These are phyloP conservation scores for Laguncularia racemosa DNA, from an alignment of 345 rosid species.

Conservation along the genomic window DNA sequence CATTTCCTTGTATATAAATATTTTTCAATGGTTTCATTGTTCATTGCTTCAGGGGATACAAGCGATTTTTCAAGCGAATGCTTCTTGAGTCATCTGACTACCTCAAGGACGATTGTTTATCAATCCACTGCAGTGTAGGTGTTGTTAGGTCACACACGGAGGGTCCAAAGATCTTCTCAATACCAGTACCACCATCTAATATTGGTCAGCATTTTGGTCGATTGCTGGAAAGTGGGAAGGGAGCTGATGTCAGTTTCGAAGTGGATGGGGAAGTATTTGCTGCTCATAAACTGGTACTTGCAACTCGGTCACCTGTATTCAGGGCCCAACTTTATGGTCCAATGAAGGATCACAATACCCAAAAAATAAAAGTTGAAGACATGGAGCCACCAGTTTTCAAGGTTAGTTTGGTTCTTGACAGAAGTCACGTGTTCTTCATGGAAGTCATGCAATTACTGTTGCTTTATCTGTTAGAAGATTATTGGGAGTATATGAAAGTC, in stretches of 20 bases:
- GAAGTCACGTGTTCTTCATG: background rate
- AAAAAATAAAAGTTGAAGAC: conserved; percentile 40
- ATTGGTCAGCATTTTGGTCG: conserved; percentile 38
- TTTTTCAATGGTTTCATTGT: conserved; percentile 1
- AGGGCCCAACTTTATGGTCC: conserved; percentile 59
- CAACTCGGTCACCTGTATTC: conserved; percentile 52
- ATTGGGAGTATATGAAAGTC: no score
- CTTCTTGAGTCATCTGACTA: conserved; percentile 44
- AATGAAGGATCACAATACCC: conserved; percentile 49
- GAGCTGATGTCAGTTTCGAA: conserved; percentile 46
- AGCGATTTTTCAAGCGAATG: conserved; percentile 45
- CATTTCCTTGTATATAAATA: no score
- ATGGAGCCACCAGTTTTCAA: conserved; percentile 46
- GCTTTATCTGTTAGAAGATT: no score
- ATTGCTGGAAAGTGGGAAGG: conserved; percentile 39
- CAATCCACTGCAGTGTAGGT: conserved; percentile 47
- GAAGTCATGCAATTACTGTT: background rate
- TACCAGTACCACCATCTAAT: conserved; percentile 35
- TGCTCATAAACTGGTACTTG: conserved; percentile 53
- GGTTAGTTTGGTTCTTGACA: conserved; percentile 16
- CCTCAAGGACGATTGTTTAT: conserved; percentile 45
- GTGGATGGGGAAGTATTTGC: conserved; percentile 40
- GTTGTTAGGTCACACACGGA: conserved; percentile 54
- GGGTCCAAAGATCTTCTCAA: conserved; percentile 42
- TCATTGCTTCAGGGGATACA: conserved; percentile 53